Percentiles rank a stretch among this genome's conserved stretches.
Evolutionary conservation across 176 grass and related monocot genomes (phyloP).

Genomic region (Oropetium thomaeum): DNA sequence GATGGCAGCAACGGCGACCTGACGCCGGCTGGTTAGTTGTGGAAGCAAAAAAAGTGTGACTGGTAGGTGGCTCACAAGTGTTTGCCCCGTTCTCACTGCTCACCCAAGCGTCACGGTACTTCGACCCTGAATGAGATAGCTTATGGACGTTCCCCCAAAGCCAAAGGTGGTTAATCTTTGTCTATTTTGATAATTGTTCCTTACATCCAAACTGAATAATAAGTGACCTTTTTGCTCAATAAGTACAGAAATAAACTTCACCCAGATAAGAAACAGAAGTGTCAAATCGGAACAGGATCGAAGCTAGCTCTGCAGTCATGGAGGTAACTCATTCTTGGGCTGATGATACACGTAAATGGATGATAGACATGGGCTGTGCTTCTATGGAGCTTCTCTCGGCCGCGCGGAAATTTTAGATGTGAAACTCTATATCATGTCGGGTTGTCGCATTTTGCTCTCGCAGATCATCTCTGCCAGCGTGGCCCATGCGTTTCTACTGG

Average conservation of each 20-base stretch:
- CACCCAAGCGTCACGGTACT: slow-evolving; percentile 1
- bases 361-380: not conserved
- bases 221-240: not conserved
- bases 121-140: not conserved
- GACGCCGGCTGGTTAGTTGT: not conserved
- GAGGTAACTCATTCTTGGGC: not conserved
- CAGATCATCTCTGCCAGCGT: too few species aligned
- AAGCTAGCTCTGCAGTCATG: not conserved
- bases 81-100: slow-evolving; percentile 12
- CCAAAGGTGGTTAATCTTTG: not conserved
- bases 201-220: not conserved
- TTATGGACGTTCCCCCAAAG: slow-evolving; percentile 7
- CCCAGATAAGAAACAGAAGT: not conserved
- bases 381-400: not conserved
- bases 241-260: not conserved
- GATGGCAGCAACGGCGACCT: not conserved
- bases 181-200: not conserved
- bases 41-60: slow-evolving; percentile 26
- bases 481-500: not conserved
- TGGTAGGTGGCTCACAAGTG: slow-evolving; percentile 42
- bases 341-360: not conserved
- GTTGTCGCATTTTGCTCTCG: too few species aligned
- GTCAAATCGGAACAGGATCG: not conserved
- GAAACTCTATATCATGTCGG: too few species aligned
- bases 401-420: not conserved